Evolutionary conservation across 371 early-diverging fungal genomes (phyloP), one percentile per base, ranked within the genome.

Genomic region (Zychaea mexicana): DNA sequence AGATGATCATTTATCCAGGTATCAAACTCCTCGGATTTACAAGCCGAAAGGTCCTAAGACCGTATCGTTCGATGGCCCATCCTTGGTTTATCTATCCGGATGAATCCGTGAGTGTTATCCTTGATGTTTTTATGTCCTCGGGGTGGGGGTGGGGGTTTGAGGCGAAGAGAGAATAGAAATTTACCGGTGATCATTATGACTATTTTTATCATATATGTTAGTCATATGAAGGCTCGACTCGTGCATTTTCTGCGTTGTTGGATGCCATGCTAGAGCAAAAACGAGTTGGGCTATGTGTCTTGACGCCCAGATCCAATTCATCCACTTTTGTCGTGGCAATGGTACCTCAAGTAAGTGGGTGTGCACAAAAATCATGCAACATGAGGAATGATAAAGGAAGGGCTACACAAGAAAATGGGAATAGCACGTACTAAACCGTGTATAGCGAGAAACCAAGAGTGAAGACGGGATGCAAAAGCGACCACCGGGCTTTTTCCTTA

Each of bases 61-160:
- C 69, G 52, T 66, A 89, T 52, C 75, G 86, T 65, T 90, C 90
- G 57, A 65, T 93, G 42, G 60, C 59, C 17, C 89, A 89, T 68
- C 71, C 90, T 9, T 70, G 80, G 54, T 92, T 93, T 73, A 74
- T 94, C 46, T 87, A 87, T 68, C 93, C 94, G 0, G 91, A 93
- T 66, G 92, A 94, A 66, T 64, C 49, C 52, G 90, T 87, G 76
- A 65, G 55, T 26, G 13, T 52, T 21, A 32, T 36, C 2, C 15
- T 10, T 36, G 8, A 10, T 36, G 36, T 36, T 36, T 36, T 36
- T 36, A 10, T 2, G n/a, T n/a, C n/a, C n/a, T n/a, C n/a, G 13
- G 7, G n/a, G 4, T 42, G 13, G n/a, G 13, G 4, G 4, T 12
- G n/a, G 4, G 7, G 42, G n/a, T 42, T 17, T 17, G n/a, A 12